Evolutionary conservation across 1,284 basidiomycete genomes (phyloP).

Genomic region (Pholiota adiposa): DNA sequence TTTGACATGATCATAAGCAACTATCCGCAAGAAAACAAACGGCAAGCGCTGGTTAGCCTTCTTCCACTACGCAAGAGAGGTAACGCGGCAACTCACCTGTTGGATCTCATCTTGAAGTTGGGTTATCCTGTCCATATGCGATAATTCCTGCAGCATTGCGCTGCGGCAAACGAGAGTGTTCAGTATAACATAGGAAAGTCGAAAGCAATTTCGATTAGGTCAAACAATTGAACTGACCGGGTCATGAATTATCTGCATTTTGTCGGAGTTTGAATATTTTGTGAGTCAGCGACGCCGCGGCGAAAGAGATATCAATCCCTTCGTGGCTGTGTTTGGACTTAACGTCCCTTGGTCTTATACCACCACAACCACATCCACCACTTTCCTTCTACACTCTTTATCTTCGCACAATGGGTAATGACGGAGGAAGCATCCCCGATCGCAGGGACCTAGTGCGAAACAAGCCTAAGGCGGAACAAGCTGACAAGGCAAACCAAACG

Average conservation of each 20-base stretch:
- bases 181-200: slow-evolving; percentile 19
- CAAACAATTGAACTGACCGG: not conserved
- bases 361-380: no score
- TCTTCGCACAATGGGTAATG: slow-evolving; percentile 74
- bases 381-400: slow-evolving; percentile 1
- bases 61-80: not conserved
- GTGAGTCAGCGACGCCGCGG: not conserved
- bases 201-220: not conserved
- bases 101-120: slow-evolving; percentile 89
- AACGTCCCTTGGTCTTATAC: slow-evolving; percentile 1
- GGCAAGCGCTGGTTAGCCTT: not conserved
- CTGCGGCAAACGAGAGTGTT: slow-evolving; percentile 34
- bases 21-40: slow-evolving; percentile 42
- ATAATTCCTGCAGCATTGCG: slow-evolving; percentile 86
- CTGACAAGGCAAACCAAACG: slow-evolving; percentile 85
- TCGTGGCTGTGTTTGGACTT: not conserved
- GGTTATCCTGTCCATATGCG: slow-evolving; percentile 88
- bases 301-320: not conserved
- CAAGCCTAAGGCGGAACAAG: slow-evolving; percentile 81
- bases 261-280: slow-evolving; percentile 8
- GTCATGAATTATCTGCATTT: not conserved
- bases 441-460: slow-evolving; percentile 77
- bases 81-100: slow-evolving; percentile 67
- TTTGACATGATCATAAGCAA: slow-evolving; percentile 84
- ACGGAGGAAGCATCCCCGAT: slow-evolving; percentile 86